Percentiles rank a stretch among this genome's conserved stretches.
phyloP scores from a whole-genome alignment of 805 yeast species.

The Myxozyma kluyveri region DNA sequence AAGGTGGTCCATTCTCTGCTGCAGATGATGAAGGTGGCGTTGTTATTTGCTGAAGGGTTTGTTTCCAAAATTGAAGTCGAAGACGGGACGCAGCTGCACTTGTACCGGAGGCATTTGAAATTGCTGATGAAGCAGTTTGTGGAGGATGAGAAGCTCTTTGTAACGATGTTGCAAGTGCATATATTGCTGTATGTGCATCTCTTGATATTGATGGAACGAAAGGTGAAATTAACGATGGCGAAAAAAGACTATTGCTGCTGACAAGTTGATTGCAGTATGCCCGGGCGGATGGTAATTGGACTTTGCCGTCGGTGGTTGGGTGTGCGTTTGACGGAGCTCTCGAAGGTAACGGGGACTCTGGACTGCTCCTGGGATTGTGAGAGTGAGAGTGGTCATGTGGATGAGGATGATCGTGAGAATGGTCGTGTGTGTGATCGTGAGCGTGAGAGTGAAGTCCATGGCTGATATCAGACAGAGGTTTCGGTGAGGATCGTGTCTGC shows the following conservation, averaged over 20 bases:
- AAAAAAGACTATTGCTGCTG: neutral
- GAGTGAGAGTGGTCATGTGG: neutral
- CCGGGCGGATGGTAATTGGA: conserved; percentile 10
- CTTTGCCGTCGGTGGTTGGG: neutral
- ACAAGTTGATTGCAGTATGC: conserved; percentile 12
- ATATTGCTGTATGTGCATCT: conserved; percentile 60
- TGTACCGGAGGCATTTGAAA: conserved; percentile 57
- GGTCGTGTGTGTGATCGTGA: neutral
- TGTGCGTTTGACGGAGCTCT: neutral
- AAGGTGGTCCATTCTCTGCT: conserved; percentile 40
- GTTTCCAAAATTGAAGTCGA: conserved; percentile 74
- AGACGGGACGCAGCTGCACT: conserved; percentile 43
- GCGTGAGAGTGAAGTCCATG: neutral
- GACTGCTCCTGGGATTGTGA: neutral
- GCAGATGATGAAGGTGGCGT: neutral
- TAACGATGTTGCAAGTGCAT: conserved; percentile 46
- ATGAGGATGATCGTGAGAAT: neutral
- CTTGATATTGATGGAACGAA: conserved; percentile 65
- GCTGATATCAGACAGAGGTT: neutral
- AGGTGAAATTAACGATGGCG: conserved; percentile 57
- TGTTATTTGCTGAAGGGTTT: conserved; percentile 51
- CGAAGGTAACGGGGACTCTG: neutral
- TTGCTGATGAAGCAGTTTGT: conserved; percentile 37
- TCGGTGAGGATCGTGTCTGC: neutral
- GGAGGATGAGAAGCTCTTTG: conserved; percentile 14